These are phyloP conservation scores for Aulographum hederae DNA, from an alignment of 2,329 filamentous ascomycete genomes.

Conservation along the genomic window DNA sequence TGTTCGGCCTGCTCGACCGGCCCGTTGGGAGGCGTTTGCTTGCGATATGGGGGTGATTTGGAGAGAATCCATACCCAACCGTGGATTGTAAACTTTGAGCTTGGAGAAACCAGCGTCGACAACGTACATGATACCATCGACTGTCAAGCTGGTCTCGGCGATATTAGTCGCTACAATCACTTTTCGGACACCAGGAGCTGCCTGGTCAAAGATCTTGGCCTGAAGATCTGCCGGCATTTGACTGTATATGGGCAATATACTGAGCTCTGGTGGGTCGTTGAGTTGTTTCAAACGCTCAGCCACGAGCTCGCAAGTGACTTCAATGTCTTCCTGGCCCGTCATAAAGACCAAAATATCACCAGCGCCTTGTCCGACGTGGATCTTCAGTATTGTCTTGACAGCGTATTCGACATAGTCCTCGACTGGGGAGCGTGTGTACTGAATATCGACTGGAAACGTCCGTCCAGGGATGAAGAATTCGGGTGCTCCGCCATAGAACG, in stretches of 20 bases:
- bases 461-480: constrained; percentile 93
- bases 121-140: constrained; percentile 98
- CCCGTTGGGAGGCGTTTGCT: constrained; percentile 84
- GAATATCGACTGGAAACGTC: constrained; percentile 92
- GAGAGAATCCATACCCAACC: constrained; percentile 98
- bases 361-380: constrained; percentile 83
- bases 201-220: constrained; percentile 91
- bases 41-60: constrained; percentile 97
- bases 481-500: constrained; percentile 89
- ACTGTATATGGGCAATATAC: constrained; percentile 93
- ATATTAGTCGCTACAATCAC: constrained; percentile 98
- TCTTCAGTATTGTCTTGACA: constrained; percentile 86
- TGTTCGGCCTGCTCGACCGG: constrained; percentile 82
- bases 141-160: constrained; percentile 91
- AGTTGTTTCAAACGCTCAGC: constrained; percentile 73
- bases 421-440: constrained; percentile 85
- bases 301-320: constrained; percentile 84
- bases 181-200: constrained; percentile 78
- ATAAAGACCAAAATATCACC: constrained; percentile 98
- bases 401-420: constrained; percentile 97
- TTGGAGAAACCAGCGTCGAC: constrained; percentile 94
- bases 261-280: constrained; percentile 87
- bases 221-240: constrained; percentile 98
- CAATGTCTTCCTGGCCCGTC: constrained; percentile 98
- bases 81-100: constrained; percentile 94